Percentiles rank a stretch among this genome's conserved stretches.
These are phyloP conservation scores for Achlya hypogyna DNA, from an alignment of 352 stramenopile species.

Conservation along the genomic window DNA sequence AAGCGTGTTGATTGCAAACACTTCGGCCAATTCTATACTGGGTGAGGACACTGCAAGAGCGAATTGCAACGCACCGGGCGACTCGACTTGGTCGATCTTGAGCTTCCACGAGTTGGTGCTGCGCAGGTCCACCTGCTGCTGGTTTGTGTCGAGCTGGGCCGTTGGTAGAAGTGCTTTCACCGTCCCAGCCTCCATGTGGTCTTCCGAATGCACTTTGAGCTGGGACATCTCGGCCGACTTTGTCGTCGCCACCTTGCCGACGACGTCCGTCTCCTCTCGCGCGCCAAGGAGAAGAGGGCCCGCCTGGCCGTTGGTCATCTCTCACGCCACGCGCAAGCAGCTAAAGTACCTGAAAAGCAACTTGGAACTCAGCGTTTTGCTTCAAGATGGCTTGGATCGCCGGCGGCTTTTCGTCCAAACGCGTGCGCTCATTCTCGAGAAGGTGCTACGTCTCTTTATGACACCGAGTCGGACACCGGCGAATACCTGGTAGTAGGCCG, in stretches of 20 bases:
- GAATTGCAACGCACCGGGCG: slow-evolving; percentile 9
- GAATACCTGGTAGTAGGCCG: slow-evolving; percentile 83
- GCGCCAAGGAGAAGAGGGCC: too few species aligned
- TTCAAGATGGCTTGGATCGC: slow-evolving; percentile 37
- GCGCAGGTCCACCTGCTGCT: slow-evolving; percentile 89
- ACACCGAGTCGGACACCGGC: background rate
- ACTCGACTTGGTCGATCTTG: slow-evolving; percentile 64
- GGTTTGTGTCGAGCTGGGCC: slow-evolving; percentile 85
- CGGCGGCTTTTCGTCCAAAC: slow-evolving; percentile 39
- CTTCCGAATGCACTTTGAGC: slow-evolving; percentile 79
- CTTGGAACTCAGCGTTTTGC: slow-evolving; percentile 40
- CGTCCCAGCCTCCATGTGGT: slow-evolving; percentile 54
- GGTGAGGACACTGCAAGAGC: background rate
- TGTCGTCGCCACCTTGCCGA: too few species aligned
- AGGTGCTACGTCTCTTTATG: slow-evolving; percentile 31
- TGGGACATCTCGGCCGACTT: slow-evolving; percentile 86
- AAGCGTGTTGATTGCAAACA: slow-evolving; percentile 90
- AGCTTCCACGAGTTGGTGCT: slow-evolving; percentile 89
- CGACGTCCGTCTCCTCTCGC: too few species aligned
- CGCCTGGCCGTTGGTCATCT: too few species aligned
- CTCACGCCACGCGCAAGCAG: too few species aligned
- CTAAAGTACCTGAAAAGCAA: slow-evolving; percentile 4
- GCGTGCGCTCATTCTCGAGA: slow-evolving; percentile 62
- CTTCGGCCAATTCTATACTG: slow-evolving; percentile 57
- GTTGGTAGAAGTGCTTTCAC: slow-evolving; percentile 44